Evolutionary conservation across 2,329 filamentous ascomycete genomes (phyloP).

Genomic region (Trichocomaceae sp.): DNA sequence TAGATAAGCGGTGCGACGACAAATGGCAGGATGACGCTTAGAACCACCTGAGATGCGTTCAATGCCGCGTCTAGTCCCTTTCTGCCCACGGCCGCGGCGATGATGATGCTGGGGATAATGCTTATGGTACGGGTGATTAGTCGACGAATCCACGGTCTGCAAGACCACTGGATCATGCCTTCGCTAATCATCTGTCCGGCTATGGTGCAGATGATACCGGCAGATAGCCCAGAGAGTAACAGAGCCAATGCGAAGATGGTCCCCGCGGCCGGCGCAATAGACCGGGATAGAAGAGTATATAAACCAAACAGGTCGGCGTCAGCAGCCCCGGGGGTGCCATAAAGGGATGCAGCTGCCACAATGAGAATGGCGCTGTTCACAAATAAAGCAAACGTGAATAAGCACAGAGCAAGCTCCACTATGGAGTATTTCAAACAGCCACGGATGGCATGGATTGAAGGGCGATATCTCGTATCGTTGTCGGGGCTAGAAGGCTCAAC

Average conservation of each 20-base stretch:
- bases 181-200: conserved; percentile 84
- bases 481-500: conserved; percentile 40
- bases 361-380: conserved; percentile 79
- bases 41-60: conserved; percentile 68
- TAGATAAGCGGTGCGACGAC: conserved; percentile 77
- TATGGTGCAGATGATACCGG: conserved; percentile 83
- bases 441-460: conserved; percentile 65
- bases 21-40: conserved; percentile 74
- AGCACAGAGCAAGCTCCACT: conserved; percentile 61
- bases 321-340: conserved; percentile 53
- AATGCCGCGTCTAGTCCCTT: conserved; percentile 64
- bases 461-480: conserved; percentile 53
- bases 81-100: conserved; percentile 70
- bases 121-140: conserved; percentile 72
- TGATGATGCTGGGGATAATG: conserved; percentile 75
- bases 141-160: conserved; percentile 71
- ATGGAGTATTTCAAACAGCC: conserved; percentile 69
- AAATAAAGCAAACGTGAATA: conserved; percentile 78
- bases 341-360: conserved; percentile 71
- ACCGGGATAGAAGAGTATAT: conserved; percentile 61
- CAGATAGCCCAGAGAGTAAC: conserved; percentile 70
- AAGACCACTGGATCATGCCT: conserved; percentile 67
- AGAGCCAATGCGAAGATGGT: conserved; percentile 79
- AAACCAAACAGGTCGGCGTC: conserved; percentile 78
- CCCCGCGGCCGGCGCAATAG: conserved; percentile 67